phyloP scores from a whole-genome alignment of 2,329 filamentous ascomycete genomes.

The Apiospora kogelbergensis region DNA sequence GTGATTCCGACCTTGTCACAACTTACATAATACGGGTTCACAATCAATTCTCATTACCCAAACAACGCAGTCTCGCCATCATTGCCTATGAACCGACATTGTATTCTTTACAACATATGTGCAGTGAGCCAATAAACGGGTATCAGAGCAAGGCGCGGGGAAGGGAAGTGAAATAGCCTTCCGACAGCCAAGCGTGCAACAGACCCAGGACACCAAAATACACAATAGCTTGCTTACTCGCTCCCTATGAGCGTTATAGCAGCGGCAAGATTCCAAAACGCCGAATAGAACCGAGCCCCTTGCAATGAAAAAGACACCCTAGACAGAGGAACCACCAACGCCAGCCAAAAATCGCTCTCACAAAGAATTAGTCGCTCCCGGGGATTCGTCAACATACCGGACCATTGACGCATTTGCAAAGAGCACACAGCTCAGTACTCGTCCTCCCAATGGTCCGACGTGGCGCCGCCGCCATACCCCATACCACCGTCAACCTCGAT shows the following conservation, averaged over 20 bases:
- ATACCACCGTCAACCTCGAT: conserved; percentile 58
- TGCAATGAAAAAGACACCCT: not conserved
- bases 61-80: not conserved
- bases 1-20: not conserved
- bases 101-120: not conserved
- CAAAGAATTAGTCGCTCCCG: not conserved
- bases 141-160: not conserved
- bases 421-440: conserved; percentile 22
- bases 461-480: conserved; percentile 11
- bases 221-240: not conserved
- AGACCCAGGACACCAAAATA: not conserved
- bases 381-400: not conserved
- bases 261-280: not conserved
- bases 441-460: conserved; percentile 40
- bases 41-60: not conserved
- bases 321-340: not conserved
- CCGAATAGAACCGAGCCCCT: conserved; percentile 1
- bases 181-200: not conserved
- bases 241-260: not conserved
- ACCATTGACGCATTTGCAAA: not conserved
- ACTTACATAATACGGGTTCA: not conserved
- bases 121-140: not conserved
- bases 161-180: not conserved
- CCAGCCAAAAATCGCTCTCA: not conserved
- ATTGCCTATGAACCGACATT: not conserved